phyloP scores from a whole-genome alignment of 495 filamentous ascomycete species.

The Tuber indicum region DNA sequence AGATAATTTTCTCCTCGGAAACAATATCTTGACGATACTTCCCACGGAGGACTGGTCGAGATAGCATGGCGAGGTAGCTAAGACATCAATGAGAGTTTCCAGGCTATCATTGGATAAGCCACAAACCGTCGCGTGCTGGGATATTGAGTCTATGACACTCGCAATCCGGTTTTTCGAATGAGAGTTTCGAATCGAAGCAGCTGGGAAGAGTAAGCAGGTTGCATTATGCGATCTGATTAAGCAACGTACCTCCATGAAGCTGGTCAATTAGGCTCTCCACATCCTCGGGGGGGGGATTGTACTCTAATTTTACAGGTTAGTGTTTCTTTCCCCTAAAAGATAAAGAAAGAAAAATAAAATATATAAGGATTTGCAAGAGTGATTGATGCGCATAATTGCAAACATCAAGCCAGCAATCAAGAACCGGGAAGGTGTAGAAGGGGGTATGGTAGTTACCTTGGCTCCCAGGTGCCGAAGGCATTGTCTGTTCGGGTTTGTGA shows the following conservation, averaged over 20 bases:
- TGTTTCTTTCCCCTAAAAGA: neutral
- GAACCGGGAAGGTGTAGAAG: neutral
- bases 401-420: neutral
- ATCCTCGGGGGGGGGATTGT: constrained; percentile 18
- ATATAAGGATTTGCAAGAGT: neutral
- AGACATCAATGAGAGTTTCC: constrained; percentile 57
- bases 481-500: constrained; percentile 2
- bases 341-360: neutral
- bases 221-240: constrained; percentile 12
- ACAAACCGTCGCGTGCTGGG: constrained; percentile 35
- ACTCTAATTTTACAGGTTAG: constrained; percentile 12
- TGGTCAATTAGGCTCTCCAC: constrained; percentile 22
- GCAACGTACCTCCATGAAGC: constrained; percentile 24
- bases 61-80: constrained; percentile 56
- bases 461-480: constrained; percentile 23
- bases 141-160: constrained; percentile 34
- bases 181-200: constrained; percentile 30
- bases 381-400: neutral
- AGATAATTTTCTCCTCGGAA: constrained; percentile 59
- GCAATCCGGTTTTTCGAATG: constrained; percentile 29
- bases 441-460: constrained; percentile 14
- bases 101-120: constrained; percentile 60
- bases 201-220: constrained; percentile 27
- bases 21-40: constrained; percentile 64
- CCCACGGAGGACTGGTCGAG: constrained; percentile 69